Evolutionary conservation across 139 green algal species (phyloP).

Genomic region (Closterium sp.): DNA sequence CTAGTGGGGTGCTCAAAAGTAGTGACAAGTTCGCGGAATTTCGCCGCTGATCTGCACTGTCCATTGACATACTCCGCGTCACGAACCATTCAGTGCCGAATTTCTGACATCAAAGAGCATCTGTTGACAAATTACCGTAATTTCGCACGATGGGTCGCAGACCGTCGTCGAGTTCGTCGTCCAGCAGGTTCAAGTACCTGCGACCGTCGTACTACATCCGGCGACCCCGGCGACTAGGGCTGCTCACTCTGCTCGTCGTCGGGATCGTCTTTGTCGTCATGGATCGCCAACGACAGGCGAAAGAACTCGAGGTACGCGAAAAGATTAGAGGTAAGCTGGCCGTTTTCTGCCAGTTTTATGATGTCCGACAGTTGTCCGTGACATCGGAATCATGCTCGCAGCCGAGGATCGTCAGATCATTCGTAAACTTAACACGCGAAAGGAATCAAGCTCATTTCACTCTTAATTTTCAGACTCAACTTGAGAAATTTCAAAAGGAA

Average conservation of each 20-base stretch:
- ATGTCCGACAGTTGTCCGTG: background rate
- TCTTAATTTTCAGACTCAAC: too few relatives aligned
- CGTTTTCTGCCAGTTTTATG: background rate
- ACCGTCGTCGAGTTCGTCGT: background rate
- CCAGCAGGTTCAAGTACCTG: background rate
- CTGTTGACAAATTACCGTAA: background rate
- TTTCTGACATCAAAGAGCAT: background rate
- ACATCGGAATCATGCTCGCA: background rate
- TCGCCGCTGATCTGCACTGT: background rate
- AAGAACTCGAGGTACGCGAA: background rate
- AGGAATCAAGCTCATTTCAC: background rate
- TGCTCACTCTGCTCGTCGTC: background rate
- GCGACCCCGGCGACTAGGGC: background rate
- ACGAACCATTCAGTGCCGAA: background rate
- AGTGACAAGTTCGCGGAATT: background rate
- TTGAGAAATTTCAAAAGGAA: too few relatives aligned
- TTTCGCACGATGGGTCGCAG: background rate
- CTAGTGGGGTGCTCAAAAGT: background rate
- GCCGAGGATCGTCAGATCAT: too few relatives aligned
- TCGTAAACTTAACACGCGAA: too few relatives aligned
- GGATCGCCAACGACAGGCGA: background rate
- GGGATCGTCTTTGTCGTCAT: background rate
- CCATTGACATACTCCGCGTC: background rate
- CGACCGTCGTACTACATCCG: slow-evolving; percentile 2
- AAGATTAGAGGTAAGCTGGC: background rate